Percentiles rank a stretch among this genome's conserved stretches.
Evolutionary conservation across 1,284 basidiomycete genomes (phyloP).

Genomic region (Pseudozyma tsukubaensis): DNA sequence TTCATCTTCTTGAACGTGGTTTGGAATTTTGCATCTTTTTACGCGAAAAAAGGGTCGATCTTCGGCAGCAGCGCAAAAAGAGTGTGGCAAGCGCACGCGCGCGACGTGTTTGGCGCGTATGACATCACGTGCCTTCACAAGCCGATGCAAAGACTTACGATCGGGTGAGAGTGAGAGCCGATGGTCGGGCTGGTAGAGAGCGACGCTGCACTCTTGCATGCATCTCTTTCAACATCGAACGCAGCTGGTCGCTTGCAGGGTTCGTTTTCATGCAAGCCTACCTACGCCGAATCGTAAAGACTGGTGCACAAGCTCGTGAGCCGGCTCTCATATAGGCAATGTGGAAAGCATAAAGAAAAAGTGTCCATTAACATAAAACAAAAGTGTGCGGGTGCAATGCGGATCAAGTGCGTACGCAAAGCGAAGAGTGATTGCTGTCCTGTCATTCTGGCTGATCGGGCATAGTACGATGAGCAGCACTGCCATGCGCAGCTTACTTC

Average conservation of each 20-base stretch:
- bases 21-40: too few species aligned
- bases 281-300: background rate
- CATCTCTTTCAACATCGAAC: background rate
- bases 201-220: background rate
- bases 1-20: too few species aligned
- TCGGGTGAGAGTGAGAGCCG: conserved; percentile 1
- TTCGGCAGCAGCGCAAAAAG: background rate
- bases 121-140: conserved; percentile 21
- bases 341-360: conserved; percentile 8
- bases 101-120: conserved; percentile 25
- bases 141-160: background rate
- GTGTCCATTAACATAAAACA: conserved; percentile 36
- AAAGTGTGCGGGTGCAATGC: background rate
- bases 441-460: background rate
- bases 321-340: background rate
- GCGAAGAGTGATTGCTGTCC: background rate
- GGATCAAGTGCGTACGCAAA: background rate
- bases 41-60: too few species aligned
- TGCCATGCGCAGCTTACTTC: too few species aligned
- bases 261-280: too few species aligned
- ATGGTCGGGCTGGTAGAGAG: background rate
- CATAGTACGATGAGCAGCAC: too few species aligned
- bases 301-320: background rate
- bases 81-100: background rate
- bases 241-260: background rate